Evolutionary conservation across 768 basidiomycete species (phyloP).

Genomic region (Psilocybe tampanensis): DNA sequence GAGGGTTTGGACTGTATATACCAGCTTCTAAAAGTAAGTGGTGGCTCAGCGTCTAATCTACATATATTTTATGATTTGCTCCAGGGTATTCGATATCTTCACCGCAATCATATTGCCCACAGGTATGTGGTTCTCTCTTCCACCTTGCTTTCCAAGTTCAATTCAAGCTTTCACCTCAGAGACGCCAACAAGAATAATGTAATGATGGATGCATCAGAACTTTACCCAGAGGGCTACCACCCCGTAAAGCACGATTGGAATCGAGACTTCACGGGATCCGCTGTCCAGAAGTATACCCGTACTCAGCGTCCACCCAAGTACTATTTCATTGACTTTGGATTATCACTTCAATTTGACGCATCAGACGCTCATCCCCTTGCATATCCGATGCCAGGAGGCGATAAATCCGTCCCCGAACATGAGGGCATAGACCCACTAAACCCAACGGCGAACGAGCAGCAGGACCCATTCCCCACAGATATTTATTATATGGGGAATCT

Average conservation of each 20-base stretch:
- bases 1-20: too few species aligned
- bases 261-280: conserved; percentile 21
- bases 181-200: conserved; percentile 28
- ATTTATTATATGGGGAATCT: too few species aligned
- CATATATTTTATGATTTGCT: conserved; percentile 11
- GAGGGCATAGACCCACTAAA: too few species aligned
- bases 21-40: conserved; percentile 30
- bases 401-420: too few species aligned
- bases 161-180: too few species aligned
- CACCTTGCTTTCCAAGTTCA: not conserved
- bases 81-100: conserved; percentile 37
- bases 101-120: conserved; percentile 34
- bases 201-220: conserved; percentile 33
- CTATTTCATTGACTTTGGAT: conserved; percentile 37
- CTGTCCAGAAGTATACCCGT: too few species aligned
- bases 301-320: conserved; percentile 34
- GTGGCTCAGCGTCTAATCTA: not conserved
- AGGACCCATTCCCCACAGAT: too few species aligned
- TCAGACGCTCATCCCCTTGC: conserved; percentile 25
- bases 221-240: too few species aligned
- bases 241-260: conserved; percentile 17
- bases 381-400: conserved; percentile 37
- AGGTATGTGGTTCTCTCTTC: conserved; percentile 24
- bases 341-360: conserved; percentile 29
- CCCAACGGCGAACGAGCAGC: too few species aligned